Conservation (phyloP, 495 filamentous ascomycete species). For the Saxophila tyrrhenica region DNA sequence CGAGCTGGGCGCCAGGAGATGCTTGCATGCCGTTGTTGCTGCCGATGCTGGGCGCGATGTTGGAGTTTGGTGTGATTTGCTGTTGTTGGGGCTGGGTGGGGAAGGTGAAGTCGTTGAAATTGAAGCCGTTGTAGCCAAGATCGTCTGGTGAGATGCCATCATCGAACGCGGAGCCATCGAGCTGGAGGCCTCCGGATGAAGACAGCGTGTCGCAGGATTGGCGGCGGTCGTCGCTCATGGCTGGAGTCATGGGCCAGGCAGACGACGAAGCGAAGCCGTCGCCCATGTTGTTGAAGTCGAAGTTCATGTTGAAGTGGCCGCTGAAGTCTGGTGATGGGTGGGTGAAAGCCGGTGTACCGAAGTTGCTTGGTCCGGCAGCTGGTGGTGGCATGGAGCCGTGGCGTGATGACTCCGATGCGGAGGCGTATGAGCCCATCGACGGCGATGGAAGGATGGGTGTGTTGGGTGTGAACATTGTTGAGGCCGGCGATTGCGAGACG, state of each 20-base stretch:
- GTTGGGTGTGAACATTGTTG: constrained; percentile 11
- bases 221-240: constrained; percentile 16
- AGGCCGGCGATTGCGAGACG: constrained; percentile 22
- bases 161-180: constrained; percentile 20
- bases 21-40: constrained; percentile 1
- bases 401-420: constrained; percentile 2
- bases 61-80: constrained; percentile 17
- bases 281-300: constrained; percentile 16
- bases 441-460: constrained; percentile 20
- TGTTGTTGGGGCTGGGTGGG: constrained; percentile 4
- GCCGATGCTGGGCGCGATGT: constrained; percentile 3
- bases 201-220: constrained; percentile 4
- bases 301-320: constrained; percentile 21
- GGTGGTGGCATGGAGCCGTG: constrained; percentile 16
- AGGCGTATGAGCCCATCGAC: constrained; percentile 5
- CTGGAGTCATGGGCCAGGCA: constrained; percentile 9
- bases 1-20: constrained; percentile 18
- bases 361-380: constrained; percentile 17
- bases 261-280: neutral
- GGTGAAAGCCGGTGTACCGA: constrained; percentile 8
- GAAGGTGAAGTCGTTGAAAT: constrained; percentile 15
- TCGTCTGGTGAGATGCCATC: constrained; percentile 26
- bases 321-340: constrained; percentile 14
- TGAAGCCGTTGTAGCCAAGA: constrained; percentile 24
- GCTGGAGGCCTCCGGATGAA: constrained; percentile 11